Evolutionary conservation across 495 filamentous ascomycete genomes (phyloP), one percentile per base, ranked within the genome.

Genomic region (Daldinia childiae): DNA sequence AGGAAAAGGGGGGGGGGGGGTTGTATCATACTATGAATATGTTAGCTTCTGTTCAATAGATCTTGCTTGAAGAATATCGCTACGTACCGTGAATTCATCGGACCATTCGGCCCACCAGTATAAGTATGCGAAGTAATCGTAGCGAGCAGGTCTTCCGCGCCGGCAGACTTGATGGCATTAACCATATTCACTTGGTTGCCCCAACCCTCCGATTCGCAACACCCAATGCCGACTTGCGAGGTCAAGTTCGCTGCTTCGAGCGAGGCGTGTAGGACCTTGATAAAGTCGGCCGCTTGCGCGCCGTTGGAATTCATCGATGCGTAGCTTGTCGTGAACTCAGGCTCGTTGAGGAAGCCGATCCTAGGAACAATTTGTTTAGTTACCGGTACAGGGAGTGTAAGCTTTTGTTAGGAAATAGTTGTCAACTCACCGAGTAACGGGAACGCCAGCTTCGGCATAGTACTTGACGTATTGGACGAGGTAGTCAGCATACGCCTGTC

Each of bases 401-500:
- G 72, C 62, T 3, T 76, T 72, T 36, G 68, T 70, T 78, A 79
- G 79, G 26, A 69, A 75, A 9, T 82, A 72, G 66, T 19, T 30
- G 26, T 82, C 82, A 39, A 82, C 86, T 36, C 84, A 73, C 74
- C 85, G 82, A 5, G 82, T 81, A 39, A 89, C 79, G 5, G 77
- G 78, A 9, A 89, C 82, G 19, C 86, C 86, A n/a, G 78, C 78
- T 48, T 80, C 76, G 6, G 76, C 68, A 74, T 89, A 89, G 72
- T 80, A 83, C 50, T 82, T 74, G 30, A 85, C 74, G 62, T 86
- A 88, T 39, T 84, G 78, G 24, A 87, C 82, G 6, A 88, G 76
- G 73, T 86, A 87, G 68, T 88, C 76, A 15, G 85, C 87, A 68
- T 82, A 89, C 3, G 86, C 82, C 71, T 88, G 83, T 58, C 79